Base-by-base conservation (phyloP, 352 stramenopile species). In the Pseudoperonospora humuli region DNA sequence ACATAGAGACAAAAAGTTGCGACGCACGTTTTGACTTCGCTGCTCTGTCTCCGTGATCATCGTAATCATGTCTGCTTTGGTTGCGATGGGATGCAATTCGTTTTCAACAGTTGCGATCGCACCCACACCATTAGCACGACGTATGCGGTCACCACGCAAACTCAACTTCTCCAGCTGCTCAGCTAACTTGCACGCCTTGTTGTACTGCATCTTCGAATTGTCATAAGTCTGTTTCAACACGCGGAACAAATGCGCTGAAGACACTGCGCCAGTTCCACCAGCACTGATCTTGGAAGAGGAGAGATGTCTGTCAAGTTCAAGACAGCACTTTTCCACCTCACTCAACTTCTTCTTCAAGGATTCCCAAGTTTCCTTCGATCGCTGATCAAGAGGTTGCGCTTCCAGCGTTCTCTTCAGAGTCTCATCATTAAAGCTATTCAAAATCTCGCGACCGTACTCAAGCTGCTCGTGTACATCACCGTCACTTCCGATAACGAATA, bases 401-500 rank as follows among this genome's bases (percentile, higher is more conserved):
- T 86, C 73, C 21, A 86, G 49, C 7, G 70, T 70, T 17, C 57
- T 70, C 50, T 82, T 84, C 0, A 84, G 40, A 24, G 45, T 60
- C 35, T 85, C 70, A 18, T 86, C 69, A 45, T 78, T 72, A 26
- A 84, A 84, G 25, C 75, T 84, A 4, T 57, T 51, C n/a, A 86
- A 45, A 46, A 84, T 83, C 26, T 86, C 75, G 11, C 70, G 70
- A 5, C 64, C 57, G 52, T 84, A 86, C 27, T 84, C 75, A 2
- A 86, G 53, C 40, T 86, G 75, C 24, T 86, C 72, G 41, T 86
- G 75, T n/a, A 86, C 68, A 39, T 86, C 70, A 15, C 71, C 70
- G 36, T 86, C 72, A 47, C 70, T 84, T 42, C 75, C 75, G 44
- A 86, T 84, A n/a, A 86, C 70, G 43, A 81, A 86, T 31, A 86